phyloP scores from a whole-genome alignment of 495 filamentous ascomycete species.

The Zalerion maritima region DNA sequence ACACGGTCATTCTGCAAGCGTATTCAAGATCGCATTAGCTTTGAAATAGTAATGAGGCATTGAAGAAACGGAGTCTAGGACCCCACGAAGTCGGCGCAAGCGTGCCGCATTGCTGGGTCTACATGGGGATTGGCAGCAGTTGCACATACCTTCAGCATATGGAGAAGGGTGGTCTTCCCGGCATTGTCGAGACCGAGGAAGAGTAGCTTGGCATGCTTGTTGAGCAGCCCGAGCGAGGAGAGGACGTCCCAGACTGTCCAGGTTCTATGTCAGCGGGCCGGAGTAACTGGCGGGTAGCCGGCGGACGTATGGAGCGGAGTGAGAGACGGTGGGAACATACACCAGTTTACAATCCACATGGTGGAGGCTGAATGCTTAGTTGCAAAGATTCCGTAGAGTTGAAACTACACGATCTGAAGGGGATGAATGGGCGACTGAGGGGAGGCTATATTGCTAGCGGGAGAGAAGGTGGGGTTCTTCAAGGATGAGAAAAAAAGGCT shows the following conservation, averaged over 20 bases:
- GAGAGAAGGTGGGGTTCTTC: neutral
- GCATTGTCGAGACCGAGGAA: constrained; percentile 95
- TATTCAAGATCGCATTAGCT: neutral
- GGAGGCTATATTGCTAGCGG: constrained; percentile 1
- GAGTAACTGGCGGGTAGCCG: constrained; percentile 2
- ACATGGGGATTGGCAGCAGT: constrained; percentile 5
- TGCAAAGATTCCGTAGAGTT: too few species aligned
- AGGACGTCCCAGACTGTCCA: constrained; percentile 79
- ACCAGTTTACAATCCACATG: constrained; percentile 98
- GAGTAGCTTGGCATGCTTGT: constrained; percentile 92
- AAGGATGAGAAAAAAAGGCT: too few species aligned
- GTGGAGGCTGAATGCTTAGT: too few species aligned
- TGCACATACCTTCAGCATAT: constrained; percentile 75
- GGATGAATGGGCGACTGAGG: neutral
- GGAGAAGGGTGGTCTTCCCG: constrained; percentile 85
- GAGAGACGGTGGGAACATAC: constrained; percentile 37
- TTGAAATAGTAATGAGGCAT: neutral
- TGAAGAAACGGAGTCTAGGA: neutral
- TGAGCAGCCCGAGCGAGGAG: constrained; percentile 75
- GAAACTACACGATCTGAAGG: too few species aligned
- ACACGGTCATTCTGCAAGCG: constrained; percentile 70
- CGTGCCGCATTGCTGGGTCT: too few species aligned
- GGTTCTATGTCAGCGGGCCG: constrained; percentile 13
- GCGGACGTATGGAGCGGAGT: constrained; percentile 2
- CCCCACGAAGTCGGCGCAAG: constrained; percentile 1